Conservation (phyloP, 2,329 filamentous ascomycete genomes). For the Rasamsonia emersonii region DNA sequence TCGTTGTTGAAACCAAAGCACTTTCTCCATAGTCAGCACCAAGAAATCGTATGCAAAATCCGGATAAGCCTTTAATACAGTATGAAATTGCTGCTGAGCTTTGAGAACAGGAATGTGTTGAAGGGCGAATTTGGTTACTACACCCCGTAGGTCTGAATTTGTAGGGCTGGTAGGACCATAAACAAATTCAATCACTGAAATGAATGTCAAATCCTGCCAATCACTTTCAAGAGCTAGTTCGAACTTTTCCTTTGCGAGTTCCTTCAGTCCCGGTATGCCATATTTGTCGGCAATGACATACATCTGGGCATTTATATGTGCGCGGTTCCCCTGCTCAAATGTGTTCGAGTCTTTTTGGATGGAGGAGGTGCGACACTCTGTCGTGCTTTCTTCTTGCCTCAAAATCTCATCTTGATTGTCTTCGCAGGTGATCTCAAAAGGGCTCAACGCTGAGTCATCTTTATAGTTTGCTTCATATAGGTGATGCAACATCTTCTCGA, state of each 20-base stretch:
- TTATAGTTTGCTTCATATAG: background rate
- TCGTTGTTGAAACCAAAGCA: background rate
- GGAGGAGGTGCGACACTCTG: background rate
- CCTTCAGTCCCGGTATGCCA: background rate
- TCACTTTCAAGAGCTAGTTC: background rate
- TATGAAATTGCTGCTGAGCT: background rate
- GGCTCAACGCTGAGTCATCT: no score
- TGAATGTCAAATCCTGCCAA: background rate
- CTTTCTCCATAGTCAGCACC: background rate
- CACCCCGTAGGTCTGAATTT: background rate
- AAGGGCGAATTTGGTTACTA: background rate
- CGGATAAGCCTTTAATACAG: background rate
- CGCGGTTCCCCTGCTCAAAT: background rate
- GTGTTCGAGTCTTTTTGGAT: no score
- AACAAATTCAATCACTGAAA: conserved; percentile 1
- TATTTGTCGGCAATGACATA: conserved; percentile 1
- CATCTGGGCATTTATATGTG: background rate
- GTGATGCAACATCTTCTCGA: conserved; percentile 1
- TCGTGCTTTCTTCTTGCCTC: no score
- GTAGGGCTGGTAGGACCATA: background rate
- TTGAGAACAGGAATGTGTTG: conserved; percentile 1
- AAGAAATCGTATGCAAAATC: background rate
- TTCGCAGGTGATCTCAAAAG: no score
- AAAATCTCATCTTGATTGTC: no score
- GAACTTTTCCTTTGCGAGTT: conserved; percentile 1